Percentiles rank a stretch among this genome's conserved stretches.
These are phyloP conservation scores for Mallotus nudiflorus DNA, from an alignment of 345 rosid species.

Conservation along the genomic window DNA sequence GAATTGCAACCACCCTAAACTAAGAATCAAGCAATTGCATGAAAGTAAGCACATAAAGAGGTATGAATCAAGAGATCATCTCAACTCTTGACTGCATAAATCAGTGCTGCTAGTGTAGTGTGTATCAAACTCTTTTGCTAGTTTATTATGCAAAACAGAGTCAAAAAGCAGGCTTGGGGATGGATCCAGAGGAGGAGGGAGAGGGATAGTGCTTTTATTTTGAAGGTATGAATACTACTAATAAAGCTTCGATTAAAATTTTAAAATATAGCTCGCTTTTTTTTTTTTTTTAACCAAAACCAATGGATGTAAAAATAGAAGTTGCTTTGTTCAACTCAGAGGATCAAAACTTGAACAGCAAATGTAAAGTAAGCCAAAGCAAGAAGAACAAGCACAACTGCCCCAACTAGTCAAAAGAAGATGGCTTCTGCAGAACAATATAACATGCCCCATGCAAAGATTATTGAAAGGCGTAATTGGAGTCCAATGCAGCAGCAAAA, in stretches of 20 bases:
- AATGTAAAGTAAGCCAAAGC: background rate
- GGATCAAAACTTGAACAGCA: background rate
- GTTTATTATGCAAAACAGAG: conserved; percentile 5
- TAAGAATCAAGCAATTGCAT: conserved; percentile 11
- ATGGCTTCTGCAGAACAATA: background rate
- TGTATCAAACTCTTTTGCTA: background rate
- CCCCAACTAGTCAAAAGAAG: background rate
- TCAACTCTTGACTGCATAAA: background rate
- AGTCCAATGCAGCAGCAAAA: background rate
- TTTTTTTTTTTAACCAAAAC: background rate
- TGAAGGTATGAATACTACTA: too few species aligned
- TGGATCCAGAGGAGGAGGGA: too few species aligned
- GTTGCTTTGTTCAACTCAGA: background rate
- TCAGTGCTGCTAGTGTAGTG: too few species aligned
- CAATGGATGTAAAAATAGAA: background rate
- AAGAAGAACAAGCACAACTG: background rate
- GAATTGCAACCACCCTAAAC: too few species aligned
- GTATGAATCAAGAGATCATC: background rate
- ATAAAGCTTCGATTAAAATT: too few species aligned
- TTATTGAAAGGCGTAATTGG: background rate
- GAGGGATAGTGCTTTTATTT: too few species aligned
- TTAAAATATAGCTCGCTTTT: too few species aligned
- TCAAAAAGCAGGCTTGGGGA: background rate
- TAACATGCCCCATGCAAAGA: background rate
- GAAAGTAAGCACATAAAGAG: background rate